Conservation (phyloP, 148 eudicot genomes). For the Rhododendron henanense region DNA sequence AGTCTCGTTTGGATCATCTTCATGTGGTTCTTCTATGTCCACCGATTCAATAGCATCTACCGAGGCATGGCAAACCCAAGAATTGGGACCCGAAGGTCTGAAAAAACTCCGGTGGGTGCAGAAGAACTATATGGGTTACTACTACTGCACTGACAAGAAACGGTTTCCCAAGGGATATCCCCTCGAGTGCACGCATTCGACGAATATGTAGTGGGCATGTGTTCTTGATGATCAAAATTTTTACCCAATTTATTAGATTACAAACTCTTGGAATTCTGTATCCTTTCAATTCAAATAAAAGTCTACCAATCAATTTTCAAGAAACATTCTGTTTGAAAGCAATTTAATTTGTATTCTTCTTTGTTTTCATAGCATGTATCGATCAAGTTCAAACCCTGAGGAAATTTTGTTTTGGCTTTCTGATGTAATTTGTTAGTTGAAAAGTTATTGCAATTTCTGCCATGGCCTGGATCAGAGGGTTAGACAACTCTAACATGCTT, state of each 20-base stretch:
- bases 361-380: not conserved
- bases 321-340: not conserved
- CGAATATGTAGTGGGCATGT: not conserved
- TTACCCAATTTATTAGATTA: not conserved
- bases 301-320: not conserved
- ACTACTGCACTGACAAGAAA: slow-evolving; percentile 10
- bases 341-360: not conserved
- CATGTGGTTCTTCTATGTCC: slow-evolving; percentile 9
- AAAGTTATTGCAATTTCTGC: not conserved
- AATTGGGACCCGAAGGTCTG: not conserved
- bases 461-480: not conserved
- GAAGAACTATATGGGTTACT: slow-evolving; percentile 7
- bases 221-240: not conserved
- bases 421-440: not conserved
- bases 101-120: slow-evolving; percentile 1
- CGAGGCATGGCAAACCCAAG: slow-evolving; percentile 6
- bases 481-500: not conserved
- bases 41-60: not conserved
- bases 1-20: not conserved
- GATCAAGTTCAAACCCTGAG: not conserved
- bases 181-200: not conserved
- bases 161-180: slow-evolving; percentile 15
- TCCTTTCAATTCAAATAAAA: not conserved
- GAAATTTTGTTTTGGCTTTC: not conserved
- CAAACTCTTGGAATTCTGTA: not conserved